Percentiles rank a stretch among this genome's conserved stretches.
These are phyloP conservation scores for Orbilia quercus DNA, from an alignment of 2,329 filamentous ascomycete species.

Conservation along the genomic window DNA sequence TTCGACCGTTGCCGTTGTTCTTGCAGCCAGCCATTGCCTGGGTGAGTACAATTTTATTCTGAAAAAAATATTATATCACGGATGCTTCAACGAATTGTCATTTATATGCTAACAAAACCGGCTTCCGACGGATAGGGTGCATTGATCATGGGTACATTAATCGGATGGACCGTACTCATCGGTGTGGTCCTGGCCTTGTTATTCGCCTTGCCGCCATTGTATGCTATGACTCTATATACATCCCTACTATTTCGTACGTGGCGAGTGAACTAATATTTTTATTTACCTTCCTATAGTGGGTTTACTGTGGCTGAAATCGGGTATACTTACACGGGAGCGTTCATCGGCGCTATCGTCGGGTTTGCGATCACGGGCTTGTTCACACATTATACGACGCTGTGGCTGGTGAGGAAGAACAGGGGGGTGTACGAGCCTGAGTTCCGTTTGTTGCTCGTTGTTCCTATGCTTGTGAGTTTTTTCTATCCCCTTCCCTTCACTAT, in stretches of 20 bases:
- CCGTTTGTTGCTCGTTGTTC: slow-evolving; percentile 81
- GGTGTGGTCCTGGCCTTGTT: slow-evolving; percentile 77
- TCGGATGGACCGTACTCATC: slow-evolving; percentile 96
- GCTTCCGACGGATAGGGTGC: slow-evolving; percentile 59
- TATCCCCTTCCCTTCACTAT: slow-evolving; percentile 69
- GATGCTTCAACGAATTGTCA: slow-evolving; percentile 26
- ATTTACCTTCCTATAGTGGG: slow-evolving; percentile 76
- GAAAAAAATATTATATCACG: too few species aligned
- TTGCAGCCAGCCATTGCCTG: slow-evolving; percentile 87
- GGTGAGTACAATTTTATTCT: slow-evolving; percentile 68
- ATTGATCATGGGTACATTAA: slow-evolving; percentile 73
- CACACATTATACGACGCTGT: slow-evolving; percentile 77
- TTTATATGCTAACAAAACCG: slow-evolving; percentile 38
- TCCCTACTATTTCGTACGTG: neutral
- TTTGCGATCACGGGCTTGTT: slow-evolving; percentile 79
- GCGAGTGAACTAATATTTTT: slow-evolving; percentile 18
- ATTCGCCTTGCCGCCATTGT: slow-evolving; percentile 51
- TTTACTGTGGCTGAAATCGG: slow-evolving; percentile 84
- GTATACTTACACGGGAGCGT: slow-evolving; percentile 87
- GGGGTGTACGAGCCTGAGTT: slow-evolving; percentile 91
- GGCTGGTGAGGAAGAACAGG: slow-evolving; percentile 77
- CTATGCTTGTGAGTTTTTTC: slow-evolving; percentile 78
- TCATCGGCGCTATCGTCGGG: slow-evolving; percentile 82
- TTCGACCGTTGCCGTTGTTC: slow-evolving; percentile 83
- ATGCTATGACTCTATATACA: slow-evolving; percentile 1